A percentile compares a stretch with the other conserved stretches of the same genome.
phyloP scores from a whole-genome alignment of 1,284 basidiomycete genomes.

The Ganoderma leucocontextum region DNA sequence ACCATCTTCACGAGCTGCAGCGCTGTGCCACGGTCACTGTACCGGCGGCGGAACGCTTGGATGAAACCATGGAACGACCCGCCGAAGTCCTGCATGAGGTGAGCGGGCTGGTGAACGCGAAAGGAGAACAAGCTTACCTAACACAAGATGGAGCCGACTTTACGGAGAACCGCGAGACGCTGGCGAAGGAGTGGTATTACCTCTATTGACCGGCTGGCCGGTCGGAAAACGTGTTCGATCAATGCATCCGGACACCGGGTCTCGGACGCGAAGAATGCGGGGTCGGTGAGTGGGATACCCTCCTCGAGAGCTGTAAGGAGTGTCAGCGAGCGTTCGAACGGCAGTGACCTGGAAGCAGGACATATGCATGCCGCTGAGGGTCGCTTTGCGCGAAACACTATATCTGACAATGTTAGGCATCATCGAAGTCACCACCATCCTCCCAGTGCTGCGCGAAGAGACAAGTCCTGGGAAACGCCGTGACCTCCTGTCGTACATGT shows the following conservation, averaged over 20 bases:
- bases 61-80: constrained; percentile 78
- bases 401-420: background rate
- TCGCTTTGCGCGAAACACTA: background rate
- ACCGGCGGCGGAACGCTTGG: constrained; percentile 61
- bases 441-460: too few relatives aligned
- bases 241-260: constrained; percentile 69
- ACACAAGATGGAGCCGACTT: constrained; percentile 74
- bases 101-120: background rate
- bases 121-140: constrained; percentile 52
- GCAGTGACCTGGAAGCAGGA: background rate
- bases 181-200: constrained; percentile 71
- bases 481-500: background rate
- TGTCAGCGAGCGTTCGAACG: background rate
- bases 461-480: background rate
- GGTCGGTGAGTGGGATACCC: constrained; percentile 77
- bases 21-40: constrained; percentile 64
- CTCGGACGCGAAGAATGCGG: constrained; percentile 76
- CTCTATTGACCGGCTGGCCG: constrained; percentile 64
- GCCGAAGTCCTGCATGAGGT: constrained; percentile 59
- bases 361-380: background rate
- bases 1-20: constrained; percentile 79
- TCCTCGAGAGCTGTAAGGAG: constrained; percentile 61
- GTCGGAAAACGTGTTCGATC: constrained; percentile 72
- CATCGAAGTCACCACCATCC: too few relatives aligned
- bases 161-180: constrained; percentile 75